These are phyloP conservation scores for Arxiozyma bovina DNA, from an alignment of 1,139 yeast genomes.

Conservation along the genomic window DNA sequence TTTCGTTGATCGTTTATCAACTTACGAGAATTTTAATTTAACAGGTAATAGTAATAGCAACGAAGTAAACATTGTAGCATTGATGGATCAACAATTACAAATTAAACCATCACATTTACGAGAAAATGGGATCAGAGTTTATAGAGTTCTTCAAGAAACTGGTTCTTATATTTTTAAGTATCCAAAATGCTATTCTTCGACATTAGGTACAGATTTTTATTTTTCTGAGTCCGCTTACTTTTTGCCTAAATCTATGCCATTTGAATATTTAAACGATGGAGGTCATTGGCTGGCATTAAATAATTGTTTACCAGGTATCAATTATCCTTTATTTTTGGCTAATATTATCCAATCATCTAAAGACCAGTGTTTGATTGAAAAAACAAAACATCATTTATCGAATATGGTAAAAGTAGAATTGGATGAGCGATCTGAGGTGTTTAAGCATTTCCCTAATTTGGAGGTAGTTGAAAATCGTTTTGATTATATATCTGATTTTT, in stretches of 20 bases:
- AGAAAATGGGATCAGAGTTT: conserved; percentile 40
- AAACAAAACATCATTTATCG: conserved; percentile 32
- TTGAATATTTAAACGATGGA: conserved; percentile 40
- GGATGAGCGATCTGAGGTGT: conserved; percentile 34
- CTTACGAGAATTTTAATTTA: not conserved
- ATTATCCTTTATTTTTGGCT: conserved; percentile 40
- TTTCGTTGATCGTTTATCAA: not conserved
- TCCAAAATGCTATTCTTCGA: conserved; percentile 46
- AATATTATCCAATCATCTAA: conserved; percentile 40
- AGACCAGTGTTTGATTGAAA: conserved; percentile 29
- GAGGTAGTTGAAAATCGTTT: conserved; percentile 32
- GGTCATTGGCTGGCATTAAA: conserved; percentile 49
- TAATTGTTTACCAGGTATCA: conserved; percentile 39
- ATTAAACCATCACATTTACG: conserved; percentile 43
- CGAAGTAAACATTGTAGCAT: no score
- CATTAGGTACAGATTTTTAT: conserved; percentile 46
- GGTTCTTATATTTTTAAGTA: conserved; percentile 53
- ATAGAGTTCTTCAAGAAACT: conserved; percentile 44
- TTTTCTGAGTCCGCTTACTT: conserved; percentile 49
- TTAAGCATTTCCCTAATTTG: conserved; percentile 28
- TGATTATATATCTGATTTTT: conserved; percentile 46
- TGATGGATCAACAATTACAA: conserved; percentile 19
- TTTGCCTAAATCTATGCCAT: conserved; percentile 49
- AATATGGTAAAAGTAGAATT: conserved; percentile 36
- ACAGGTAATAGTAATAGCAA: not conserved